A percentile compares a stretch with the other conserved stretches of the same genome.
phyloP scores from a whole-genome alignment of 805 yeast genomes.

The Cyberlindnera mycetangii region DNA sequence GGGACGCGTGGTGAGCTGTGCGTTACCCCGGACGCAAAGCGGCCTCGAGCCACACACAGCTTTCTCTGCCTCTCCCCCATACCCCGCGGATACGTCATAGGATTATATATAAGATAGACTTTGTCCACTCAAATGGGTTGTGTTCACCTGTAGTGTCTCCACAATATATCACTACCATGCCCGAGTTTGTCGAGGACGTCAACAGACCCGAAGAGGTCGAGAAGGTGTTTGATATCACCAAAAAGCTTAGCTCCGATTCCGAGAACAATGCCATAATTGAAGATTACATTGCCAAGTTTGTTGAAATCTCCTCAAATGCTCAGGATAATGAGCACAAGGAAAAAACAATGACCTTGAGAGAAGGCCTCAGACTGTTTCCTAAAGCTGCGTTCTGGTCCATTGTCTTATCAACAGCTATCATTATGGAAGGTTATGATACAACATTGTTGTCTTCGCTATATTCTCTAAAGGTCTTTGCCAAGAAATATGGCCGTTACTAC shows the following conservation, averaged over 20 bases:
- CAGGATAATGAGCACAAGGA: constrained; percentile 17
- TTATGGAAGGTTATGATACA: constrained; percentile 42
- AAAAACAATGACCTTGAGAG: constrained; percentile 18
- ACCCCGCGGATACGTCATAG: too few relatives aligned
- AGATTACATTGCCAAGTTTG: constrained; percentile 21
- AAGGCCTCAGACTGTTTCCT: constrained; percentile 21
- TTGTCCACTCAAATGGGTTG: too few relatives aligned
- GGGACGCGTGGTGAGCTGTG: too few relatives aligned
- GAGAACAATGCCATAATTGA: constrained; percentile 7
- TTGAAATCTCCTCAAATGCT: constrained; percentile 21
- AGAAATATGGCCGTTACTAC: constrained; percentile 34
- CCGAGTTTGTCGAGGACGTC: constrained; percentile 21
- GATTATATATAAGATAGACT: too few relatives aligned
- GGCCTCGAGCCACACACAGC: too few relatives aligned
- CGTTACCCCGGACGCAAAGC: too few relatives aligned
- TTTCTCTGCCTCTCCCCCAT: too few relatives aligned
- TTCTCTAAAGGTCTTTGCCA: constrained; percentile 36
- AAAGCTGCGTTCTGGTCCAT: constrained; percentile 39
- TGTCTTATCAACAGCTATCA: constrained; percentile 36
- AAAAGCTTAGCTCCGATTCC: constrained; percentile 8
- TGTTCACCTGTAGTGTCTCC: too few relatives aligned
- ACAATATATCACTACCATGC: constrained; percentile 2
- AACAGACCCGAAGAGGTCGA: constrained; percentile 10
- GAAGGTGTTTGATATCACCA: constrained; percentile 8
- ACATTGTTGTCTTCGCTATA: constrained; percentile 35